Evolutionary conservation across 768 basidiomycete genomes (phyloP).

Genomic region (Lepiota subincarnata): DNA sequence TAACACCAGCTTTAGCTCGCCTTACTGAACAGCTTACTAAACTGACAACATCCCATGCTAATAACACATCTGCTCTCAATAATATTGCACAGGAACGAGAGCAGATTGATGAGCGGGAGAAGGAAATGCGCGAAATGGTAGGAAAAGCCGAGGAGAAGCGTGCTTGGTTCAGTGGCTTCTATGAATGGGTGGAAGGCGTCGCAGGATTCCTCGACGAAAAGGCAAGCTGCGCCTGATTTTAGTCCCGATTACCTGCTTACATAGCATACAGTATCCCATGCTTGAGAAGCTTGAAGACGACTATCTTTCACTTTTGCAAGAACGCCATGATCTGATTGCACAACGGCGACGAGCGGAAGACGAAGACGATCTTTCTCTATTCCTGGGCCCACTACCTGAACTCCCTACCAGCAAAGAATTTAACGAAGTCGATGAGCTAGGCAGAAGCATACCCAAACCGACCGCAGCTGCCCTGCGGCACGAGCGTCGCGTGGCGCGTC

Average conservation of each 20-base stretch:
- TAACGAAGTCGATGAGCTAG: conserved; percentile 61
- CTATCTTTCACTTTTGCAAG: conserved; percentile 65
- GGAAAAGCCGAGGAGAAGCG: conserved; percentile 71
- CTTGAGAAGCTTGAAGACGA: conserved; percentile 79
- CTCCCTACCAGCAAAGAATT: background rate
- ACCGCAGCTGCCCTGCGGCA: conserved; percentile 42
- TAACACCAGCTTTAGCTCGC: conserved; percentile 57
- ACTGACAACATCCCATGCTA: conserved; percentile 65
- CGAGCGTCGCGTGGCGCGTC: conserved; percentile 59
- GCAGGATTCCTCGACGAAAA: conserved; percentile 89
- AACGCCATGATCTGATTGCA: conserved; percentile 65
- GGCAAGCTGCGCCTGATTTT: conserved; percentile 34
- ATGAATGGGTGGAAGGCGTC: conserved; percentile 77
- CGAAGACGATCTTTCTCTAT: conserved; percentile 70
- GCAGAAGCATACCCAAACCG: conserved; percentile 43
- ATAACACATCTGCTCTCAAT: conserved; percentile 51
- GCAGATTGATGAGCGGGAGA: conserved; percentile 63
- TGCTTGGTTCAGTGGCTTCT: conserved; percentile 76
- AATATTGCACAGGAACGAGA: conserved; percentile 58
- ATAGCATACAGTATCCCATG: conserved; percentile 57
- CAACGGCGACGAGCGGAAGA: conserved; percentile 73
- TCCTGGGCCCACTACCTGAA: conserved; percentile 53
- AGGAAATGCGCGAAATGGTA: conserved; percentile 72
- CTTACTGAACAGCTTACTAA: conserved; percentile 56
- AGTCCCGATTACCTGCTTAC: conserved; percentile 10